Evolutionary conservation across 768 basidiomycete genomes (phyloP), one percentile per base, ranked within the genome.

Genomic region (Mycena indigotica): DNA sequence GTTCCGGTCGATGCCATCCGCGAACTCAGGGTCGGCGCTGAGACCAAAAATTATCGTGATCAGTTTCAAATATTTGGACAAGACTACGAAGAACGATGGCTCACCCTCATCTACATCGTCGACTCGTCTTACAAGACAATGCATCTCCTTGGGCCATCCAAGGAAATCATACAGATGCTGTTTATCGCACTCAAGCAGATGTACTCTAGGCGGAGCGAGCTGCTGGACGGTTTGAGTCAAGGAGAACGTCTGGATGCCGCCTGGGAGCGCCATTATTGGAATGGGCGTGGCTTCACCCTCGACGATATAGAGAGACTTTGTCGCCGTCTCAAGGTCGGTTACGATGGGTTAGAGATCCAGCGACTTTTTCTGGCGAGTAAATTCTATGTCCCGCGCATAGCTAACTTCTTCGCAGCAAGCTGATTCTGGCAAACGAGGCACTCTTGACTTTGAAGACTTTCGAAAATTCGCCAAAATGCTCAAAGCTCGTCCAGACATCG

Each of bases 211-310:
- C 81, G 91, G 25, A 83, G 83, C 62, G 85, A 86, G 41, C 79
- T 93, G 28, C 88, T 88, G 84, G 80, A 77, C 10, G 88, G 87
- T 0, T 74, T 84, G 0, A 86, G 85, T 13, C 80, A 86, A 54
- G 72, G 81, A 28, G 86, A 88, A 58, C 74, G 86, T 54, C 72
- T 89, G 23, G 82, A 89, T 60, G 77, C 79, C 0, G 75, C 91
- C 10, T 94, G 91, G 92, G 84, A 91, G 73, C 80, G 84, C 54
- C 87, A 88, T 69, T 90, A 88, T 67, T 93, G 92, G 91, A 90
- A 86, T 66, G 82, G 81, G 15, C 84, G 86, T 0, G 87, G 62
- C 16, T 61, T 60, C 29, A 50, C 26, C 6, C 89, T 91, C 58
- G 84, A 82, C 12, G 88, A 94, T 61, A 82, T 91, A 4, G 84